Conservation (phyloP, 2,329 filamentous ascomycete species). For the Neophaeococcomyces aloes region DNA sequence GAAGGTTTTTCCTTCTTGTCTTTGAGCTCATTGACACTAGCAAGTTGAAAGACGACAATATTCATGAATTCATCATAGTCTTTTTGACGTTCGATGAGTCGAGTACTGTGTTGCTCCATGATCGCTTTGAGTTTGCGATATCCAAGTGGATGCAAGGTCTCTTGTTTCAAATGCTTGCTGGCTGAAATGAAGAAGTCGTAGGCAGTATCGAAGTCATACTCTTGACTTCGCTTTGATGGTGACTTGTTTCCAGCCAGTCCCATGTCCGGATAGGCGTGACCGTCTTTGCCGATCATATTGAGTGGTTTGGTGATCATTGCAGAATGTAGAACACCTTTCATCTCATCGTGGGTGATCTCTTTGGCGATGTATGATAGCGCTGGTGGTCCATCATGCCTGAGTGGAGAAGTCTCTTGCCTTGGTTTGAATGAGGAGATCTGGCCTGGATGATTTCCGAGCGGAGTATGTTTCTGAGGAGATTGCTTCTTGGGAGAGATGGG, state of each 20-base stretch:
- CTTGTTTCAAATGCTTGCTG: slow-evolving; percentile 13
- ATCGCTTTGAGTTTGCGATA: slow-evolving; percentile 18
- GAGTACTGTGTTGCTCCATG: slow-evolving; percentile 12
- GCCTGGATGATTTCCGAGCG: slow-evolving; percentile 13
- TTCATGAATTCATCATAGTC: slow-evolving; percentile 17
- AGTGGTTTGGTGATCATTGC: no score
- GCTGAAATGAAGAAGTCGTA: slow-evolving; percentile 13
- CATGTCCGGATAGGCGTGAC: no score
- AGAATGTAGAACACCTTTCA: no score
- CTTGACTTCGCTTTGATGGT: no score
- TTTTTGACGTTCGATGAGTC: slow-evolving; percentile 16
- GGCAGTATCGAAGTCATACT: slow-evolving; percentile 6
- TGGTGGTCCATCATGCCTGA: no score
- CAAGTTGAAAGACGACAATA: slow-evolving; percentile 9
- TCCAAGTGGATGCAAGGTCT: slow-evolving; percentile 16
- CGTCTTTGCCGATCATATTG: no score
- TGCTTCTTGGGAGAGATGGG: slow-evolving; percentile 9
- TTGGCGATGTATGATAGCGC: no score
- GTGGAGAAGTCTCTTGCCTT: slow-evolving; percentile 4
- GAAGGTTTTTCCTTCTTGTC: slow-evolving; percentile 12
- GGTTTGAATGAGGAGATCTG: slow-evolving; percentile 11
- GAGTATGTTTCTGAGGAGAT: slow-evolving; percentile 11
- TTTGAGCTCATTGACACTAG: slow-evolving; percentile 4
- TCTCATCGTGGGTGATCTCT: no score
- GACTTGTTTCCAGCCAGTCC: no score